These are phyloP conservation scores for Colletotrichum limetticola DNA, from an alignment of 2,329 filamentous ascomycete species.

Conservation along the genomic window DNA sequence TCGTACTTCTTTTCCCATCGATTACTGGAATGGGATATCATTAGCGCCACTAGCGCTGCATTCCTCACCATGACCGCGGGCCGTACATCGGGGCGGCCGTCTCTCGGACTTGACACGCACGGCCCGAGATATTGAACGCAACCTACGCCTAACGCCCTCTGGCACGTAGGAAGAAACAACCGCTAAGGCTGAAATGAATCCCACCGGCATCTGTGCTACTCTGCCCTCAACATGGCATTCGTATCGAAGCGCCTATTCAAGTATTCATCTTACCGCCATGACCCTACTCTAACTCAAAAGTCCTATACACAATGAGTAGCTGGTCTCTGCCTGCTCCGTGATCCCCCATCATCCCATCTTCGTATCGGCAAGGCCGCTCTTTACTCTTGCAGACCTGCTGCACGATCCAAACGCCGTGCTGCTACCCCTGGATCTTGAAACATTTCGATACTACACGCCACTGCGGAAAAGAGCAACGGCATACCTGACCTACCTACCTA, in stretches of 20 bases:
- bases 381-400: not conserved
- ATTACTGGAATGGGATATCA: too few species aligned
- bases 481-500: too few species aligned
- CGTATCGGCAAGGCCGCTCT: not conserved
- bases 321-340: not conserved
- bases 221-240: too few species aligned
- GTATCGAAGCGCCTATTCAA: too few species aligned
- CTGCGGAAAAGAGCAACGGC: not conserved
- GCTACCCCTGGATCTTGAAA: not conserved
- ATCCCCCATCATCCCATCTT: not conserved
- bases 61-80: not conserved
- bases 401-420: not conserved
- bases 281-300: not conserved
- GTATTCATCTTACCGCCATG: not conserved
- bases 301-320: not conserved
- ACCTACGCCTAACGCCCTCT: too few species aligned
- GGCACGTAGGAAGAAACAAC: not conserved
- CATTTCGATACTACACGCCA: not conserved
- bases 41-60: not conserved
- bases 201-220: not conserved
- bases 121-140: not conserved
- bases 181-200: not conserved
- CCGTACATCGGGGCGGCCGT: not conserved
- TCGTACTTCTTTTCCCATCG: too few species aligned
- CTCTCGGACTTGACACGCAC: not conserved